Base-by-base conservation (phyloP, 805 yeast genomes). In the Pichia phayaonensis region DNA sequence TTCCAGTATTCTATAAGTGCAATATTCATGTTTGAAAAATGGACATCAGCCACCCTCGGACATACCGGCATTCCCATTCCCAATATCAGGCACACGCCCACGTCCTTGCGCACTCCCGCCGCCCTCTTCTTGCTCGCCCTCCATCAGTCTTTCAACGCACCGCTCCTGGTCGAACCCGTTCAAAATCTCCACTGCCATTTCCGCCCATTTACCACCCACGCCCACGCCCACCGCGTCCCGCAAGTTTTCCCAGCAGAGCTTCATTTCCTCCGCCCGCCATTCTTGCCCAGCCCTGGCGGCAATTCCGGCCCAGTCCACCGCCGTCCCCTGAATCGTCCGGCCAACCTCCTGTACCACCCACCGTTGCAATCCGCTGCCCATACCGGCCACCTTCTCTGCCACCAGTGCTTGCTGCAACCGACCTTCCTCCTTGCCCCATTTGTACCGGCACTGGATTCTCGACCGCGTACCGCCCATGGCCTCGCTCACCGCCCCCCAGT, bases 401-500 rank as follows among this genome's bases (percentile, higher is more conserved):
- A 8, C n/a, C 3, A 20, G 20, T 20, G 12, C 10, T 11, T 34
- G 38, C 20, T n/a, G 38, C 20, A 34, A 16, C 20, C 38, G 18
- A 20, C 11, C 20, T 10, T 34, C 38, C n/a, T 34, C 38, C 67
- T 90, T 92, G 62, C 85, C 85, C 97, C 97, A 92, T 64, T 92
- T 92, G 68, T 92, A 92, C 52, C 98, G 79, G 65, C 97, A 90
- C 68, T 92, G 98, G 56, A 92, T 90, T 58, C 98, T 75, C 1
- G 96, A 86, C 54, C 98, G 76, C 2, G 80, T 73, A 3, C 97
- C 97, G 34, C 87, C 83, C 95, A 92, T 89, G 46, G 78, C 72
- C 63, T 92, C 98, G 61, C 92, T 83, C 3, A 92, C 95, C 6
- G 81, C 71, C 0, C 97, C 90, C 97, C 98, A 92, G 64, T 92